phyloP scores from a whole-genome alignment of 1,139 yeast genomes.

The Candida mesenterica region DNA sequence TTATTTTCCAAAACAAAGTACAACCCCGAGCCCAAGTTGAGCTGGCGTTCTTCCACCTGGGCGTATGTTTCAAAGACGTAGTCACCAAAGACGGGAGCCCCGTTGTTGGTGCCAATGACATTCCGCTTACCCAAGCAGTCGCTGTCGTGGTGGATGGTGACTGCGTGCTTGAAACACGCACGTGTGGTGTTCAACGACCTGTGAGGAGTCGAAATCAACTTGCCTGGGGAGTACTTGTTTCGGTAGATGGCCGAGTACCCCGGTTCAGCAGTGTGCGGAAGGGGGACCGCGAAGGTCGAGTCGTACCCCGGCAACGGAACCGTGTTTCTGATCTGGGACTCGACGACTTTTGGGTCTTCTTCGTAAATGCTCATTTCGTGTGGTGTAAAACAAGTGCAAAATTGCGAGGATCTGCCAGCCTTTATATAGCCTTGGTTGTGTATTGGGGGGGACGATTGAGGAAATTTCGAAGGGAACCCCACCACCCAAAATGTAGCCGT shows the following conservation, averaged over 20 bases:
- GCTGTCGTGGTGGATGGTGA: slow-evolving; percentile 30
- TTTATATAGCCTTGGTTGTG: too few relatives aligned
- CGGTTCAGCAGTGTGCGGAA: slow-evolving; percentile 45
- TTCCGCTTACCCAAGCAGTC: slow-evolving; percentile 55
- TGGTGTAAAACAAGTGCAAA: slow-evolving; percentile 3
- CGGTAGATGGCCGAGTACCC: slow-evolving; percentile 59
- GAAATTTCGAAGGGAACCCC: too few relatives aligned
- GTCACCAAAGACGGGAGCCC: slow-evolving; percentile 27
- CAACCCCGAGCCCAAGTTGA: slow-evolving; percentile 63
- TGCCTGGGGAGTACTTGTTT: slow-evolving; percentile 36
- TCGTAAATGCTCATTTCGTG: slow-evolving; percentile 1
- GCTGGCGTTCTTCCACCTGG: slow-evolving; percentile 40
- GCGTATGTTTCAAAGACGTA: slow-evolving; percentile 52
- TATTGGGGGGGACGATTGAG: too few relatives aligned
- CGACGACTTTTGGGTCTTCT: slow-evolving; percentile 6
- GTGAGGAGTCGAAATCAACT: slow-evolving; percentile 44
- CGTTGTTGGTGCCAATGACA: slow-evolving; percentile 22
- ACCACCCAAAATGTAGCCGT: too few relatives aligned
- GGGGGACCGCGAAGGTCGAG: slow-evolving; percentile 24
- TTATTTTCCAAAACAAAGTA: slow-evolving; percentile 49
- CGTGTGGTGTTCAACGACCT: slow-evolving; percentile 51
- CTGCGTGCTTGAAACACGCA: slow-evolving; percentile 46
- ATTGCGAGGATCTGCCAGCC: slow-evolving; percentile 2
- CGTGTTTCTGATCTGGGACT: slow-evolving; percentile 1
- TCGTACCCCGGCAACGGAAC: slow-evolving; percentile 1